phyloP scores from a whole-genome alignment of 2,329 filamentous ascomycete species.

The Ciborinia camelliae region DNA sequence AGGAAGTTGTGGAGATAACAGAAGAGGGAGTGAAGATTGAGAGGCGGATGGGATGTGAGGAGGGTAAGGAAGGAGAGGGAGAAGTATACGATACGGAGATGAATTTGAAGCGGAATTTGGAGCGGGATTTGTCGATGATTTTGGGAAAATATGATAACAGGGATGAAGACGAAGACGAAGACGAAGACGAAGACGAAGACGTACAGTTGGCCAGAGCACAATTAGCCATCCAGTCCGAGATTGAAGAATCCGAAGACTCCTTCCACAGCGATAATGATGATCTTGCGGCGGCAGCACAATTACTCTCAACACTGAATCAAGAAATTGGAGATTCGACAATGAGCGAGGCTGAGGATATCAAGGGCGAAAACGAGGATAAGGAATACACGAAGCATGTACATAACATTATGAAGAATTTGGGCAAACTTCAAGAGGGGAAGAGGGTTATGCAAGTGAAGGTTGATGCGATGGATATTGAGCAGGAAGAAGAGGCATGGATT shows the following conservation, averaged over 20 bases:
- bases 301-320: neutral
- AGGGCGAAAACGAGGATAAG: neutral
- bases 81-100: neutral
- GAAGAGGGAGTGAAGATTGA: neutral
- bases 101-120: neutral
- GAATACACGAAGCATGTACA: neutral
- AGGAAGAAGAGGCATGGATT: neutral
- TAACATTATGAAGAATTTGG: neutral
- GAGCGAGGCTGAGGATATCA: neutral
- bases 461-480: neutral
- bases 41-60: neutral
- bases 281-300: neutral
- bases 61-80: neutral
- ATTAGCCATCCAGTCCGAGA: neutral
- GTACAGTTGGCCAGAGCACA: neutral
- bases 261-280: neutral
- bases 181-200: neutral
- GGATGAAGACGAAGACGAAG: neutral
- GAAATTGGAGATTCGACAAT: neutral
- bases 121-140: neutral
- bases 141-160: neutral
- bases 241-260: neutral
- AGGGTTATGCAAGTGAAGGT: neutral
- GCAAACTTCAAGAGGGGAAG: neutral
- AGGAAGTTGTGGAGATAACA: neutral